Evolutionary conservation across 2,329 filamentous ascomycete genomes (phyloP).

Genomic region (Colletotrichum scovillei): DNA sequence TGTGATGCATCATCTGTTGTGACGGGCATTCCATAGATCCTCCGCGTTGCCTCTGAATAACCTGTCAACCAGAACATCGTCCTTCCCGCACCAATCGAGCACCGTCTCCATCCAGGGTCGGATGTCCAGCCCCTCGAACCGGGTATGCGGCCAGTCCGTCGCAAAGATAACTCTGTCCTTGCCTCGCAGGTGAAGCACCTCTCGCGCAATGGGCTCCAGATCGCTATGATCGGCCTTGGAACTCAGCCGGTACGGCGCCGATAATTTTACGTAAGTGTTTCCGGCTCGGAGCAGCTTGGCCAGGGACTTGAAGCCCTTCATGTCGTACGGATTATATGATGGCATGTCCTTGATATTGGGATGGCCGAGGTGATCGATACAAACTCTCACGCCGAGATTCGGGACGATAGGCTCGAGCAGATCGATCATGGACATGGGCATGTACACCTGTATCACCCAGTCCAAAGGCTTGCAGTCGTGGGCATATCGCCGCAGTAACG

Average conservation of each 20-base stretch:
- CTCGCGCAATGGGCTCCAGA: slow-evolving; percentile 58
- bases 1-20: not conserved
- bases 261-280: slow-evolving; percentile 67
- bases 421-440: slow-evolving; percentile 62
- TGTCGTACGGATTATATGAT: slow-evolving; percentile 52
- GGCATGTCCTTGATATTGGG: slow-evolving; percentile 50
- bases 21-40: slow-evolving; percentile 51
- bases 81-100: slow-evolving; percentile 62
- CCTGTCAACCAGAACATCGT: slow-evolving; percentile 56
- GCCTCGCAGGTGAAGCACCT: slow-evolving; percentile 58
- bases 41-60: slow-evolving; percentile 68
- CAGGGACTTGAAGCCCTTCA: slow-evolving; percentile 62
- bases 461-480: slow-evolving; percentile 58
- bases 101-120: slow-evolving; percentile 64
- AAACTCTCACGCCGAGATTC: slow-evolving; percentile 61
- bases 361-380: slow-evolving; percentile 70
- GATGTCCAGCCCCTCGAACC: slow-evolving; percentile 68
- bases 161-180: slow-evolving; percentile 64
- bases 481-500: slow-evolving; percentile 59
- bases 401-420: slow-evolving; percentile 61
- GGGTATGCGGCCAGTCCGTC: slow-evolving; percentile 74
- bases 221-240: slow-evolving; percentile 55
- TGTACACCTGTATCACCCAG: slow-evolving; percentile 70
- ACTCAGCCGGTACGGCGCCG: slow-evolving; percentile 67
- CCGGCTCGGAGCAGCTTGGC: slow-evolving; percentile 58